A percentile compares a stretch with the other conserved stretches of the same genome.
These are phyloP conservation scores for Aspergillus quadricinctus DNA, from an alignment of 2,329 filamentous ascomycete genomes.

Conservation along the genomic window DNA sequence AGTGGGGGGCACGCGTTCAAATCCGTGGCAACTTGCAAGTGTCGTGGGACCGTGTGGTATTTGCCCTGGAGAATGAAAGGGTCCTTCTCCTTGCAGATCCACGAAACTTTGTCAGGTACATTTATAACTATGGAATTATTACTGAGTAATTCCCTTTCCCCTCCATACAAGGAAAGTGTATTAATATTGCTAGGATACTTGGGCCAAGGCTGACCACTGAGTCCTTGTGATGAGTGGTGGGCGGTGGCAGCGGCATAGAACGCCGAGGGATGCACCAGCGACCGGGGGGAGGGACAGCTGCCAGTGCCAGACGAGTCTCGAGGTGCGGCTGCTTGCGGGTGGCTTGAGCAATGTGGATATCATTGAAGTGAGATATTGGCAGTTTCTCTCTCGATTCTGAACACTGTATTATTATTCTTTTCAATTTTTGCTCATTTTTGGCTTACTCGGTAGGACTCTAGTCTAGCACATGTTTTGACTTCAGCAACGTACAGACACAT, in stretches of 20 bases:
- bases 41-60: not conserved
- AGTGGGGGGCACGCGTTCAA: not conserved
- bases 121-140: not conserved
- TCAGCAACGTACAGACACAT: conserved; percentile 17
- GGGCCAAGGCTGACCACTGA: not conserved
- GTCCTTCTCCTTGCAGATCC: not conserved
- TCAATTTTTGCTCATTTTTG: not conserved
- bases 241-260: conserved; percentile 6
- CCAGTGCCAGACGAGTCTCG: not conserved
- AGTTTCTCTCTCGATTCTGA: not conserved
- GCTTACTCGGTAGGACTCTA: not conserved
- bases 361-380: not conserved
- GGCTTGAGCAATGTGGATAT: not conserved
- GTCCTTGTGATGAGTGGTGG: not conserved
- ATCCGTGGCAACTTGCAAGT: not conserved
- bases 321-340: not conserved
- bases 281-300: not conserved
- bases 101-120: not conserved
- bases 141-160: too few species aligned
- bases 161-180: too few species aligned
- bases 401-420: not conserved
- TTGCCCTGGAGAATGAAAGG: not conserved
- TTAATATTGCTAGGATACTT: too few species aligned
- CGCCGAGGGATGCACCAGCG: conserved; percentile 6
- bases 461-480: conserved; percentile 9